A percentile compares a stretch with the other conserved stretches of the same genome.
Conservation (phyloP, 2,329 filamentous ascomycete species). For the Exophiala alcalophila region DNA sequence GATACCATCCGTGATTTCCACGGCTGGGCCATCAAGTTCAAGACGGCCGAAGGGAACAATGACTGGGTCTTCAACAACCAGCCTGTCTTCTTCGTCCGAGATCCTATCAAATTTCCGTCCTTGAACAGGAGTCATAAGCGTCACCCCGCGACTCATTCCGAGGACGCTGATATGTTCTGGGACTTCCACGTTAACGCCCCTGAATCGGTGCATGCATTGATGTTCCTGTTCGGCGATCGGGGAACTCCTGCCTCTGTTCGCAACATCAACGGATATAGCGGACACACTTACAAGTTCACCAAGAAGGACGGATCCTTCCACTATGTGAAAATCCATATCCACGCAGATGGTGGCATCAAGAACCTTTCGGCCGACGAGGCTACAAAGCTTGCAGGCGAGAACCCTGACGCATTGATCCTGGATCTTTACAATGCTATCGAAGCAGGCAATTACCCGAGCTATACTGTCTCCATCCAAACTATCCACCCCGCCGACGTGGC, state of each 20-base stretch:
- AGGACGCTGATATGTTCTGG: slow-evolving; percentile 69
- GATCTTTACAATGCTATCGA: slow-evolving; percentile 65
- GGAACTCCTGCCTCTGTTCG: slow-evolving; percentile 65
- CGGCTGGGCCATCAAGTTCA: slow-evolving; percentile 52
- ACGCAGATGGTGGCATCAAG: slow-evolving; percentile 61
- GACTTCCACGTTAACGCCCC: slow-evolving; percentile 61
- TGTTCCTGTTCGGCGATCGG: slow-evolving; percentile 64
- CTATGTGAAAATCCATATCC: slow-evolving; percentile 64
- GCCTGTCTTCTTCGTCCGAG: slow-evolving; percentile 70
- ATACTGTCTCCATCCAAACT: slow-evolving; percentile 63
- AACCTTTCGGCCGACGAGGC: slow-evolving; percentile 60
- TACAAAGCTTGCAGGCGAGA: slow-evolving; percentile 51
- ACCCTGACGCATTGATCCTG: slow-evolving; percentile 62
- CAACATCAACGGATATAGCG: slow-evolving; percentile 66
- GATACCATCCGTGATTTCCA: slow-evolving; percentile 51
- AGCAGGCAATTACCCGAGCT: slow-evolving; percentile 59
- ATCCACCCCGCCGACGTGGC: slow-evolving; percentile 62
- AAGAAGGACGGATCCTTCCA: slow-evolving; percentile 65
- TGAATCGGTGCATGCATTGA: slow-evolving; percentile 62
- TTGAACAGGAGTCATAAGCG: slow-evolving; percentile 75
- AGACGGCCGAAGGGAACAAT: slow-evolving; percentile 52
- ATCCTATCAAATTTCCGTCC: slow-evolving; percentile 69
- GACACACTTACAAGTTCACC: slow-evolving; percentile 65
- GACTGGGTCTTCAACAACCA: slow-evolving; percentile 49
- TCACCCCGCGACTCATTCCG: slow-evolving; percentile 67